These are phyloP conservation scores for Alternaria atra DNA, from an alignment of 2,329 filamentous ascomycete genomes.

Conservation along the genomic window DNA sequence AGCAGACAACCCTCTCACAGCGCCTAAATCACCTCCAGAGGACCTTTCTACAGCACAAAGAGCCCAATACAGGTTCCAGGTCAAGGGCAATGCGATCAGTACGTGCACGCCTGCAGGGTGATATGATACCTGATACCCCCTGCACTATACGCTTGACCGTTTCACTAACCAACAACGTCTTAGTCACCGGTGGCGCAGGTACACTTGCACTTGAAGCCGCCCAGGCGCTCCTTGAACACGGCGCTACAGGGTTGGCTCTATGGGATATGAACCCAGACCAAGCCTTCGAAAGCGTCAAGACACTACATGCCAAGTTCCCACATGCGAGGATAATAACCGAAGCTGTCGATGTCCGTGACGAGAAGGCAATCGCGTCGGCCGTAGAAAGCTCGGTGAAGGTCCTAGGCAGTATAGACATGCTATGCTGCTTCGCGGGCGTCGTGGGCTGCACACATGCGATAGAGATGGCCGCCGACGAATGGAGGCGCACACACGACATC, in stretches of 20 bases:
- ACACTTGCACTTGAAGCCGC: slow-evolving; percentile 67
- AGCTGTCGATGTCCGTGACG: slow-evolving; percentile 68
- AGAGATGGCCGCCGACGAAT: slow-evolving; percentile 67
- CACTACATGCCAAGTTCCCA: slow-evolving; percentile 65
- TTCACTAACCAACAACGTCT: neutral
- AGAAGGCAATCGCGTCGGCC: slow-evolving; percentile 55
- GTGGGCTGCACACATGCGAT: slow-evolving; percentile 70
- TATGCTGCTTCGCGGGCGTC: slow-evolving; percentile 74
- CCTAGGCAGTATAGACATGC: slow-evolving; percentile 63
- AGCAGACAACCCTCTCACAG: slow-evolving; percentile 53
- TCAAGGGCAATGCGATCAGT: slow-evolving; percentile 64
- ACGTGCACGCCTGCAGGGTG: slow-evolving; percentile 41
- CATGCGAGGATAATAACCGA: slow-evolving; percentile 59
- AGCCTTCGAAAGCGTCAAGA: slow-evolving; percentile 54
- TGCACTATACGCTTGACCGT: neutral
- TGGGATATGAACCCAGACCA: slow-evolving; percentile 65
- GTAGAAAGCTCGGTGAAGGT: slow-evolving; percentile 49
- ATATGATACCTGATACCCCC: slow-evolving; percentile 9
- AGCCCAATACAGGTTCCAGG: slow-evolving; percentile 60
- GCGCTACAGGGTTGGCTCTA: slow-evolving; percentile 66
- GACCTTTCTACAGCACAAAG: slow-evolving; percentile 53
- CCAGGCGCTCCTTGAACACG: slow-evolving; percentile 73
- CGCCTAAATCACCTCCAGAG: slow-evolving; percentile 56
- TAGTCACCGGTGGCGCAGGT: slow-evolving; percentile 73
- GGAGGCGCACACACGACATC: slow-evolving; percentile 71